Base-by-base conservation (phyloP, 495 filamentous ascomycete genomes). In the Mytilinidion resinicola region DNA sequence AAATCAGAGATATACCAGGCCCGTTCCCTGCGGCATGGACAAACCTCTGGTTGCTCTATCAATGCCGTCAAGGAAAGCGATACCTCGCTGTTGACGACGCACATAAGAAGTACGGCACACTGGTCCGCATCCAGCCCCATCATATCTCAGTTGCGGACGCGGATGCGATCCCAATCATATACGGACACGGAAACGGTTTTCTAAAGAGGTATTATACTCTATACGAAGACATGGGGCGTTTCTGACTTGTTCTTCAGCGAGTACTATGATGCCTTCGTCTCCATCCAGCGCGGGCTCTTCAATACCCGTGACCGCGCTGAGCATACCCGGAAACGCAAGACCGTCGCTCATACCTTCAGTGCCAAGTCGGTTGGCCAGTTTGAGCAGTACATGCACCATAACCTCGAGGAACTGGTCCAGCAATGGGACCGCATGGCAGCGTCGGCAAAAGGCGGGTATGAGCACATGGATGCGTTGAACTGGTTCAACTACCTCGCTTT, bases 401-500 rank as follows among this genome's bases (percentile, higher is more conserved):
- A 95, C 69, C 78, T 95, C 44, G 83, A 87, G 65, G 72, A 81
- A 25, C 85, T 95, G 49, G 85, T 87, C 11, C 75, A 75, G 56
- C 85, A 89, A 69, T 90, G 87, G 85, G 85, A 87, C 66, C 70
- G 72, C 15, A 64, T 67, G 15, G 61, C 68, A 46, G 57, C 54
- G 17, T 49, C 47, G 47, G 79, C 81, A 59, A 71, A 75, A 53
- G 65, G 78, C 69, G 76, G 74, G 19, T 88, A 78, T 64, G 79
- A 76, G 9, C 76, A 82, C 55, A 72, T 95, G 46, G 90, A 95
- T 67, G 87, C 84, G 48, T 78, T 96, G 30, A 80, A 90, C 67
- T 96, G 91, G 91, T 93, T 92, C 80, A 96, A 96, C 74, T 95
- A 87, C 70, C 80, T 95, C 9, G 91, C 91, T 42, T 96, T 96